Percentiles rank a stretch among this genome's conserved stretches.
phyloP scores from a whole-genome alignment of 1,284 basidiomycete species.

The Apiotrichum montevideense region DNA sequence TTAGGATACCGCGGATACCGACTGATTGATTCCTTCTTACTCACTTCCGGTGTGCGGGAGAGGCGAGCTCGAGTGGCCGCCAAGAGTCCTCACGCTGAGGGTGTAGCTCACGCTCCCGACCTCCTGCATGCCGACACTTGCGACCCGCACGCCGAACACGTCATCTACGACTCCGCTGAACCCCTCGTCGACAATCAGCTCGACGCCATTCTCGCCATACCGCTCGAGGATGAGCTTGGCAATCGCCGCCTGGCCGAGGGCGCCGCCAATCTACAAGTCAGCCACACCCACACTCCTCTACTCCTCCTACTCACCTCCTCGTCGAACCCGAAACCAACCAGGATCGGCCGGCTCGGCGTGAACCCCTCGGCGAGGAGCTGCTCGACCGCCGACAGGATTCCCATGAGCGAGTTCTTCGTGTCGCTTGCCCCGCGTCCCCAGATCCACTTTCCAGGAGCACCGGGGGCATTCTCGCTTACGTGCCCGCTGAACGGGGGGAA shows the following conservation, averaged over 20 bases:
- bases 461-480: slow-evolving; percentile 36
- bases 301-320: slow-evolving; percentile 20
- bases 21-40: slow-evolving; percentile 5
- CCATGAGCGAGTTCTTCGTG: slow-evolving; percentile 30
- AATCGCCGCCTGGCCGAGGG: not conserved
- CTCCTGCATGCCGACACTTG: slow-evolving; percentile 47
- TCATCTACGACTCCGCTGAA: slow-evolving; percentile 40
- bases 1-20: not conserved
- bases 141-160: slow-evolving; percentile 36
- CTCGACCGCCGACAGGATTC: slow-evolving; percentile 49
- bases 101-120: slow-evolving; percentile 43
- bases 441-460: slow-evolving; percentile 9
- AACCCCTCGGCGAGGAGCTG: slow-evolving; percentile 33
- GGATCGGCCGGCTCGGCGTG: slow-evolving; percentile 1
- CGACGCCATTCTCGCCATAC: slow-evolving; percentile 45
- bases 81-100: slow-evolving; percentile 36
- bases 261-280: slow-evolving; percentile 1
- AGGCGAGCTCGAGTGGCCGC: slow-evolving; percentile 42
- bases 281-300: not conserved
- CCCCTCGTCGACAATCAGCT: slow-evolving; percentile 49
- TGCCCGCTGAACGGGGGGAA: slow-evolving; percentile 50
- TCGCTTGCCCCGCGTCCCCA: slow-evolving; percentile 23
- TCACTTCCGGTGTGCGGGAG: slow-evolving; percentile 43
- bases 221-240: slow-evolving; percentile 26
- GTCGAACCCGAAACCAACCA: not conserved